phyloP scores from a whole-genome alignment of 768 basidiomycete species.

The Dentipellis fragilis region DNA sequence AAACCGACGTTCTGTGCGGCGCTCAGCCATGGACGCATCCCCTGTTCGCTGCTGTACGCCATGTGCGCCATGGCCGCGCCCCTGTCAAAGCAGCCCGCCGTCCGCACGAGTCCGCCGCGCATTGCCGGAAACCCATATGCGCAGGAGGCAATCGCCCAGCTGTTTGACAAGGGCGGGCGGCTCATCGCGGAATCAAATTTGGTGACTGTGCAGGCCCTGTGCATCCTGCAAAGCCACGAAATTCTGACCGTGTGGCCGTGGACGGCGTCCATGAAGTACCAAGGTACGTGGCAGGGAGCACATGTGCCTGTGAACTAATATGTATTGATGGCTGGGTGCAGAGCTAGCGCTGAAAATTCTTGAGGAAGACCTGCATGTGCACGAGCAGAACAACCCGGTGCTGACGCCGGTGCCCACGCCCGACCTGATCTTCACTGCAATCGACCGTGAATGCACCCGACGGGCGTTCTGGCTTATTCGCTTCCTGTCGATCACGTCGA shows the following conservation, averaged over 20 bases:
- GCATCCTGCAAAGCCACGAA: constrained; percentile 63
- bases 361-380: constrained; percentile 55
- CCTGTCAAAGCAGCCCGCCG: constrained; percentile 53
- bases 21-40: constrained; percentile 58
- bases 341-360: constrained; percentile 61
- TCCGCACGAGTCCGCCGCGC: constrained; percentile 39
- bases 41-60: constrained; percentile 60
- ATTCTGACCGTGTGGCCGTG: constrained; percentile 23
- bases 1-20: constrained; percentile 65
- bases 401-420: constrained; percentile 49
- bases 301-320: background rate
- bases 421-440: constrained; percentile 48
- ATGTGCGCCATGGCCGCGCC: constrained; percentile 76
- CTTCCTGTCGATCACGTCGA: constrained; percentile 41
- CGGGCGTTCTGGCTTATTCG: constrained; percentile 76
- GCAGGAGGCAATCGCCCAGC: constrained; percentile 51
- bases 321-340: constrained; percentile 17
- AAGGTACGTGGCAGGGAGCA: constrained; percentile 17
- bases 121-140: constrained; percentile 29
- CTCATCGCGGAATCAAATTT: constrained; percentile 55
- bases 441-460: constrained; percentile 72
- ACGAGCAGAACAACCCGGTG: constrained; percentile 50
- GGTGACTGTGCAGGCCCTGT: constrained; percentile 66
- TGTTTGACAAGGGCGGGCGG: constrained; percentile 63
- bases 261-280: constrained; percentile 10